Conservation (phyloP, 345 rosid species). For the Gossypium anomalum region DNA sequence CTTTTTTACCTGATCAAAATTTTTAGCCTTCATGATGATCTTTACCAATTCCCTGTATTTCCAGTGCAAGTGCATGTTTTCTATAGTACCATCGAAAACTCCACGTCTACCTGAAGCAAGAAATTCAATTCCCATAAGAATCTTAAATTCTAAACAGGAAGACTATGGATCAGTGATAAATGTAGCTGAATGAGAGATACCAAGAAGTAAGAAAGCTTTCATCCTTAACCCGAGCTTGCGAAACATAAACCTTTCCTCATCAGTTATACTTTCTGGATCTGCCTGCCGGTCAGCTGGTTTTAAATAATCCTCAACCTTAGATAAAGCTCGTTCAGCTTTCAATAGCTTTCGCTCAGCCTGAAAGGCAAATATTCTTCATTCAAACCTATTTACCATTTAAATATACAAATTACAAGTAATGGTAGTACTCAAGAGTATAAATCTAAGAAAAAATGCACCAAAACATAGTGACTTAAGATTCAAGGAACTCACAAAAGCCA, state of each 20-base stretch:
- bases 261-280: constrained; percentile 74
- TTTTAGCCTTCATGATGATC: constrained; percentile 69
- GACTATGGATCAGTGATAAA: not conserved
- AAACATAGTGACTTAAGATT: constrained; percentile 4
- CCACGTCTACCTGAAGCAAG: constrained; percentile 80
- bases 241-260: constrained; percentile 97
- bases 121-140: constrained; percentile 20
- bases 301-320: constrained; percentile 71
- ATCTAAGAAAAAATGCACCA: constrained; percentile 5
- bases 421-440: not conserved
- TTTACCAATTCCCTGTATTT: constrained; percentile 85
- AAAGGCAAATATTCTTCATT: constrained; percentile 11
- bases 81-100: constrained; percentile 91
- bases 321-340: constrained; percentile 69
- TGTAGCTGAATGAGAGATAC: constrained; percentile 28
- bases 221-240: constrained; percentile 90
- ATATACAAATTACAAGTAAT: not conserved
- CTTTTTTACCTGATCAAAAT: constrained; percentile 70
- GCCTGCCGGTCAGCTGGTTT: constrained; percentile 65
- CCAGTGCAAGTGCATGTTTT: constrained; percentile 99
- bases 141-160: constrained; percentile 13
- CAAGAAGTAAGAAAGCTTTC: constrained; percentile 94
- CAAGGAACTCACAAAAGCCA: constrained; percentile 60
- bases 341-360: constrained; percentile 70
- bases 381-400: constrained; percentile 7